Evolutionary conservation across 257 asterid genomes (phyloP).

Genomic region (Buddleja alternifolia): DNA sequence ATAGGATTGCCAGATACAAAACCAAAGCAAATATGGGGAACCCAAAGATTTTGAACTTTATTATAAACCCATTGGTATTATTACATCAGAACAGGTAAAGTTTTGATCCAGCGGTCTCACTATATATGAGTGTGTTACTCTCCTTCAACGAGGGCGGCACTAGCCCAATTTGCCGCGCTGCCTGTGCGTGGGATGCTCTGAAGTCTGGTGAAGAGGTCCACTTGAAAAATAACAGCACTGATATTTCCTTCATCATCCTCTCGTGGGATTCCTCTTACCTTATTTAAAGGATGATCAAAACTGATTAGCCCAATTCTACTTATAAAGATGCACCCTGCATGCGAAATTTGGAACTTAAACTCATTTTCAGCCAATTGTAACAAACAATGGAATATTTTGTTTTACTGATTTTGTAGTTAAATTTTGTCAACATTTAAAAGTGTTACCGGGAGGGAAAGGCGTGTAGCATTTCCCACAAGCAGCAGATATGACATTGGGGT

Average conservation of each 20-base stretch:
- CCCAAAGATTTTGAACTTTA: neutral
- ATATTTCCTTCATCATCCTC: conserved; percentile 51
- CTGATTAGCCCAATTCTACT: conserved; percentile 51
- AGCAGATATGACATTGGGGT: conserved; percentile 51
- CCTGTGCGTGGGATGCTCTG: conserved; percentile 63
- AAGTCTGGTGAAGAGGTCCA: conserved; percentile 56
- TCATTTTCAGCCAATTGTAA: neutral
- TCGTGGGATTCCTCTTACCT: conserved; percentile 49
- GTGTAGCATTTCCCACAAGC: conserved; percentile 60
- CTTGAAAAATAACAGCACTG: conserved; percentile 52
- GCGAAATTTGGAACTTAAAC: neutral
- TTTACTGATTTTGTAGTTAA: neutral
- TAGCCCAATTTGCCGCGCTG: conserved; percentile 68
- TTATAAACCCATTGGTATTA: neutral
- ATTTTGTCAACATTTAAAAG: neutral
- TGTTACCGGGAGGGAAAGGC: conserved; percentile 71
- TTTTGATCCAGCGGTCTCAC: neutral
- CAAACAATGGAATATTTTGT: neutral
- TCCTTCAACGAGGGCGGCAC: conserved; percentile 44
- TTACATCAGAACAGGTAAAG: conserved; percentile 13
- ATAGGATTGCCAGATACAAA: neutral
- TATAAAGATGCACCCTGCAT: conserved; percentile 66
- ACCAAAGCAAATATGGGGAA: neutral
- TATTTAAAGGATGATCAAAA: conserved; percentile 60
- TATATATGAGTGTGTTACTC: neutral